Evolutionary conservation across 2,329 filamentous ascomycete species (phyloP), one percentile per base, ranked within the genome.

Genomic region (Penicillium sp.): DNA sequence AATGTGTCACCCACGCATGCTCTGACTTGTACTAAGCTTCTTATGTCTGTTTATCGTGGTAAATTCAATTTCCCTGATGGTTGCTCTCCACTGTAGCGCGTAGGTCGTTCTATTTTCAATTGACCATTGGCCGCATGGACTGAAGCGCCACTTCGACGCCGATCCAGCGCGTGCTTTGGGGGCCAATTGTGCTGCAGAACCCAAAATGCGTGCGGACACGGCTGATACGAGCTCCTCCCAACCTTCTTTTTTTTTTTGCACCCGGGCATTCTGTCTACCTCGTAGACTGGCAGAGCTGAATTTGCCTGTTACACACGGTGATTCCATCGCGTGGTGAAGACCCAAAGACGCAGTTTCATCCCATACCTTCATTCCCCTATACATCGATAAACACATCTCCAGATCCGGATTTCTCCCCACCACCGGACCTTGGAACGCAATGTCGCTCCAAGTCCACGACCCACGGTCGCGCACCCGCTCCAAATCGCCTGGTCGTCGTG

Each of bases 401-500:
- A 30, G 22, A 45, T 42, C 32, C 30, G 43, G 41, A 6, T 8
- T 13, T 4, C 23, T 14, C 32, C 37, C 44, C 42, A 44, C 40
- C 13, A 14, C 18, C 33, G 37, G 20, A 38, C 41, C 32, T 27
- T 45, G 41, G 35, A 44, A 38, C 37, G 22, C 29, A 23, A 61
- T 61, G 57, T 61, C 62, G 20, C 61, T 69, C 26, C 60, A 63
- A 38, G 62, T 66, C 35, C 48, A 60, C 39, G 63, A 66, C 48
- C 56, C 64, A 52, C 62, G 64, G 52, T 64, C 63, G 47, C 66
- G 68, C 39, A 62, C 61, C 44, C 61, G 68, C 37, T 70, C 67
- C 44, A 69, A 64, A 45, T 70, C 68, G 22, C 68, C 67, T 22
- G 64, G 65, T 17, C 59, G 60, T 44, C 56, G 62, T 30, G 66